phyloP scores from a whole-genome alignment of 495 filamentous ascomycete species.

The Podospora pseudocomata region DNA sequence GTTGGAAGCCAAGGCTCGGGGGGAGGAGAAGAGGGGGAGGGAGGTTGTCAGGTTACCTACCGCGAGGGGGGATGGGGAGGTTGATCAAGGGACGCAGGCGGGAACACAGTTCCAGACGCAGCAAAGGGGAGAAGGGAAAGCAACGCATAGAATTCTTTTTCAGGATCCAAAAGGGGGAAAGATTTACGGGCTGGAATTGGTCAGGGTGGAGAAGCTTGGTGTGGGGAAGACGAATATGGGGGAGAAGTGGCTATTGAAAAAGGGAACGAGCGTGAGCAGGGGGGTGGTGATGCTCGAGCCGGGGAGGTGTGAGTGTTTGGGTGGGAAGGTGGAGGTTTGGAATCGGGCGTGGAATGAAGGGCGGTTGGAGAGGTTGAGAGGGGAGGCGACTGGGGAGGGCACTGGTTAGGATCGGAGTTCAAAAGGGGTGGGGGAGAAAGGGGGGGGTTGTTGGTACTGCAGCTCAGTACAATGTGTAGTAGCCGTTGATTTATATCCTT shows the following conservation, averaged over 20 bases:
- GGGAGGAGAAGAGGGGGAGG: slow-evolving; percentile 75
- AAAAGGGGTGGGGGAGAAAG: too few relatives aligned
- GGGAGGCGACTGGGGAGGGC: slow-evolving; percentile 24
- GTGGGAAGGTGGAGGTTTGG: slow-evolving; percentile 81
- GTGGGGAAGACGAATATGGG: slow-evolving; percentile 69
- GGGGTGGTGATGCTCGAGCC: slow-evolving; percentile 76
- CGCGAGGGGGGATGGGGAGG: slow-evolving; percentile 32
- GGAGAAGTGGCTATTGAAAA: slow-evolving; percentile 70
- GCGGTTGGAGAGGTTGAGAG: slow-evolving; percentile 64
- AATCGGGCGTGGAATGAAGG: slow-evolving; percentile 73
- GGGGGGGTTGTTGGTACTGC: too few relatives aligned
- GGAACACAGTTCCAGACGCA: background rate
- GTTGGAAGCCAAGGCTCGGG: slow-evolving; percentile 76
- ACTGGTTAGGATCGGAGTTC: too few relatives aligned
- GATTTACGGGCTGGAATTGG: slow-evolving; percentile 71
- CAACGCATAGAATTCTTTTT: slow-evolving; percentile 75
- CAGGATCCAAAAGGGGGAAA: slow-evolving; percentile 73
- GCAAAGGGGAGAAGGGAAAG: slow-evolving; percentile 26
- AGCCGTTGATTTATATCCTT: too few relatives aligned
- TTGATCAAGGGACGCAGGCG: slow-evolving; percentile 1
- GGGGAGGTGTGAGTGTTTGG: slow-evolving; percentile 58
- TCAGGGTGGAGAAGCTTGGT: slow-evolving; percentile 58
- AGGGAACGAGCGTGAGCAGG: slow-evolving; percentile 60
- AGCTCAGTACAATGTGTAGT: too few relatives aligned
- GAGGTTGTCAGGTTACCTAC: slow-evolving; percentile 74